Percentiles rank a stretch among this genome's conserved stretches.
These are phyloP conservation scores for Oldenlandia corymbosa DNA, from an alignment of 257 asterid genomes.

Conservation along the genomic window DNA sequence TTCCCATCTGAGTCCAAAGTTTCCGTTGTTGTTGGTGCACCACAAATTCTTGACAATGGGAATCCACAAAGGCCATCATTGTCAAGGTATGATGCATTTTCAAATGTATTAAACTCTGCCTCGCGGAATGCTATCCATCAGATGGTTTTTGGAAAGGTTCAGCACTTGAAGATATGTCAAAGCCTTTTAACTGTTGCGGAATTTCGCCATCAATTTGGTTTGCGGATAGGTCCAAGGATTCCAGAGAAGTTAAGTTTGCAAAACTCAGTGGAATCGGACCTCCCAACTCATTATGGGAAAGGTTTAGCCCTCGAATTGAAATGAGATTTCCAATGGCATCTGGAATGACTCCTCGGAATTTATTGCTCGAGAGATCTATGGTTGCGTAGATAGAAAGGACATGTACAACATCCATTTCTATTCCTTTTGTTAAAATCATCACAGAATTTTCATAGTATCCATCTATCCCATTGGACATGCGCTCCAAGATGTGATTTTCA, in stretches of 20 bases:
- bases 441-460: slow-evolving; percentile 5
- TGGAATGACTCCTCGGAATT: slow-evolving; percentile 17
- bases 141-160: slow-evolving; percentile 26
- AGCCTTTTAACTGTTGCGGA: slow-evolving; percentile 16
- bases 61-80: slow-evolving; percentile 25
- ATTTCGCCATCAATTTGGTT: slow-evolving; percentile 26
- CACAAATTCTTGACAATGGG: slow-evolving; percentile 17
- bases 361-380: slow-evolving; percentile 24
- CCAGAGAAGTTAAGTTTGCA: slow-evolving; percentile 15
- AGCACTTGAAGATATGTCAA: slow-evolving; percentile 19
- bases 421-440: slow-evolving; percentile 6
- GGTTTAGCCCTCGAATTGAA: slow-evolving; percentile 12
- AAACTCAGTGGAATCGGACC: slow-evolving; percentile 25
- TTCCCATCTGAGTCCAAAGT: background rate
- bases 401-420: background rate
- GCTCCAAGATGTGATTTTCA: background rate
- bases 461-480: background rate
- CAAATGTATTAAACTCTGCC: slow-evolving; percentile 24
- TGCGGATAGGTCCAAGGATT: slow-evolving; percentile 27
- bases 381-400: slow-evolving; percentile 1
- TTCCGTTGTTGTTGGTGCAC: background rate
- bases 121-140: slow-evolving; percentile 23
- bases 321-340: no score
- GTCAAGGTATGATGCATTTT: slow-evolving; percentile 15
- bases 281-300: slow-evolving; percentile 16